A percentile compares a stretch with the other conserved stretches of the same genome.
phyloP scores from a whole-genome alignment of 2,329 filamentous ascomycete genomes.

The Monilinia fructigena region DNA sequence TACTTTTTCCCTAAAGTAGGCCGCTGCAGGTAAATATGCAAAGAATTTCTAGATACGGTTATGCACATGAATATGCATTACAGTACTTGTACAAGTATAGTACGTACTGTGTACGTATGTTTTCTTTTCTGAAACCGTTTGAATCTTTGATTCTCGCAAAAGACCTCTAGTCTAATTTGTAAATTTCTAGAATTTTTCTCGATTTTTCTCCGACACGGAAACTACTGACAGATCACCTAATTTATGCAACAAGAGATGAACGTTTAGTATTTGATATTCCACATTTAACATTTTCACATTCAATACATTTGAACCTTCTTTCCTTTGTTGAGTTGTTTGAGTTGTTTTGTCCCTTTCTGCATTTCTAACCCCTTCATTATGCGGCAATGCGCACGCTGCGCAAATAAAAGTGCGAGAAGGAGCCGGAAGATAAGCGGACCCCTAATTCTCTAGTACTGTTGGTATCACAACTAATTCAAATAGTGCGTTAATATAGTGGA shows the following conservation, averaged over 20 bases:
- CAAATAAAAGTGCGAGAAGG: conserved; percentile 17
- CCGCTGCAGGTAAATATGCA: conserved; percentile 13
- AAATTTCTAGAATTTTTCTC: not conserved
- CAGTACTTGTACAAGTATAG: no score
- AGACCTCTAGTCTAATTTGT: conserved; percentile 1
- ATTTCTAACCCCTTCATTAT: not conserved
- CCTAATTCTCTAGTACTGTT: conserved; percentile 6
- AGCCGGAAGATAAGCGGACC: conserved; percentile 25
- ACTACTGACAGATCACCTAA: not conserved
- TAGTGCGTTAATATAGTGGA: conserved; percentile 3
- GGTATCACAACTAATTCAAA: not conserved
- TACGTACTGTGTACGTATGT: not conserved
- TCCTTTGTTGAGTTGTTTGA: not conserved
- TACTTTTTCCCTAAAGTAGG: conserved; percentile 1
- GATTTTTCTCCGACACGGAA: not conserved
- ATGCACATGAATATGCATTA: not conserved
- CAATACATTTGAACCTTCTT: not conserved
- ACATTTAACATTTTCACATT: no score
- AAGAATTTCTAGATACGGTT: not conserved
- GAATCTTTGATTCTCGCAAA: not conserved
- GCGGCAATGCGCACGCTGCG: not conserved
- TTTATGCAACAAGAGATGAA: not conserved
- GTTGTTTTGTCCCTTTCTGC: not conserved
- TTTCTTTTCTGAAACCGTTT: not conserved
- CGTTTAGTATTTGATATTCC: no score